A percentile compares a stretch with the other conserved stretches of the same genome.
phyloP scores from a whole-genome alignment of 176 grass and related monocot species.

The Metroxylon sagu region DNA sequence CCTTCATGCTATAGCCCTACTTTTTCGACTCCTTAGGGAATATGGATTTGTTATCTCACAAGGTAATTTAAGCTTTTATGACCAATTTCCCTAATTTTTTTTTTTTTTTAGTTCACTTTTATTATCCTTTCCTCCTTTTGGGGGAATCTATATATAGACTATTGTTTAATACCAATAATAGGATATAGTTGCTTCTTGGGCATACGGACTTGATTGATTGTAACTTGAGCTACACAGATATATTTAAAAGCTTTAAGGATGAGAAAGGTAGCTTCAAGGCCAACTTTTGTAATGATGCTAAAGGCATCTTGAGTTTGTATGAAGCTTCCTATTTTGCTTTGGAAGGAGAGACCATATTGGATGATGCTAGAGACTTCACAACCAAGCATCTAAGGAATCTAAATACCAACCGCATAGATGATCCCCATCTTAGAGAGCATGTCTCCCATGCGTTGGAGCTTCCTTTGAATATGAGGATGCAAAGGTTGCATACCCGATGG shows the following conservation, averaged over 20 bases:
- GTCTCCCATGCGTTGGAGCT: not conserved
- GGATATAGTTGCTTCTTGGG: too few relatives aligned
- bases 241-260: conserved; percentile 15
- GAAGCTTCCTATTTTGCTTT: conserved; percentile 35
- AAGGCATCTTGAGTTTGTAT: conserved; percentile 23
- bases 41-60: conserved; percentile 18
- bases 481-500: conserved; percentile 27
- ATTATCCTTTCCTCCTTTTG: too few relatives aligned
- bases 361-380: conserved; percentile 18
- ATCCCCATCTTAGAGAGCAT: not conserved
- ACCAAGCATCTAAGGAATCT: not conserved
- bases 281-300: not conserved
- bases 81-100: not conserved
- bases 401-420: not conserved
- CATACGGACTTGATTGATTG: too few relatives aligned
- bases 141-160: too few relatives aligned
- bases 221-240: not conserved
- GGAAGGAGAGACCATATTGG: conserved; percentile 15
- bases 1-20: conserved; percentile 13
- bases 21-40: conserved; percentile 36
- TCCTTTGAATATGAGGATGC: conserved; percentile 17
- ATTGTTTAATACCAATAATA: too few relatives aligned
- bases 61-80: conserved; percentile 14
- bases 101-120: too few relatives aligned
- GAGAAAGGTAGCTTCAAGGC: not conserved